Evolutionary conservation across 1,284 basidiomycete genomes (phyloP), one percentile per base, ranked within the genome.

Genomic region (Psilocybe mexicana): DNA sequence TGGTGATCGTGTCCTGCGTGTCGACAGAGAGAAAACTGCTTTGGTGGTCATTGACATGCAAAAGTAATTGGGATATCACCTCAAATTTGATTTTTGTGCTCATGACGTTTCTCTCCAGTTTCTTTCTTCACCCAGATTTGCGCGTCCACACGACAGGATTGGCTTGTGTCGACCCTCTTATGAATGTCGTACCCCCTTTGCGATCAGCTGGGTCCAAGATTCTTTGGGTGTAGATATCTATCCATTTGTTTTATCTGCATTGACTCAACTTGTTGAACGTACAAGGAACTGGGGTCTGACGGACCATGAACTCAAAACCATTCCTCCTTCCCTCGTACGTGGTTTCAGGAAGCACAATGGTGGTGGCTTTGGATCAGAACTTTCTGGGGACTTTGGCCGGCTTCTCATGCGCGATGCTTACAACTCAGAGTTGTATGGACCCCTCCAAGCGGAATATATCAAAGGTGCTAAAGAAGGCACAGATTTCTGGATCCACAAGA

Each of bases 401-500:
- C 70, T 86, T 6, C 75, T 88, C 59, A 86, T 88, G 84, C 75
- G 85, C 55, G 84, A 73, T 43, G 78, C 76, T 55, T 75, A 70
- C 58, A 88, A 76, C 58, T 74, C 75, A n/a, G 70, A 71, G 33
- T 71, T 88, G 50, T 87, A 88, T 67, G 83, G 80, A 0, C 84
- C 84, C 2, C 72, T 89, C 48, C 84, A 88, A 60, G 72, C 69
- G 1, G 76, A 82, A 58, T 88, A 81, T 63, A 61, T 80, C 57
- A 75, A 79, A 54, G 86, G 86, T 6, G 72, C 76, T 61, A 72
- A 76, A 10, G 70, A 69, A 5, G 85, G 84, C 0, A 84, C 83
- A 23, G 86, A 89, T 70, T 75, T 85, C 54, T 88, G 86, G 86
- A 83, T 89, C 55, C 83, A 88, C 69, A 89, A 88, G 70, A 88